Evolutionary conservation across 768 basidiomycete genomes (phyloP), one percentile per base, ranked within the genome.

Genomic region (Amanita inopinata): DNA sequence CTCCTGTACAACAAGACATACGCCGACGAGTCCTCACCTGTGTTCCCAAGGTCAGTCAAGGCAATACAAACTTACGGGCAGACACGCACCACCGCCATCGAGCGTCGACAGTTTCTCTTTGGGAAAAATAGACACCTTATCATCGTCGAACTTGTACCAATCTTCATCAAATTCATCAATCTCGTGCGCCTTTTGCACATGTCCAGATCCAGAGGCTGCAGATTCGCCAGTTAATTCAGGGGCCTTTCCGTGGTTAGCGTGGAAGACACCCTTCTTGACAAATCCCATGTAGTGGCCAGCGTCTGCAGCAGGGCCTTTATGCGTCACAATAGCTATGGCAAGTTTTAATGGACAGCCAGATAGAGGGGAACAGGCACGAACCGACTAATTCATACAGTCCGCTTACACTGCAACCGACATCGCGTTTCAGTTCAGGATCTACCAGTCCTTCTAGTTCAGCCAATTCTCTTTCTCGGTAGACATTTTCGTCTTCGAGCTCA

Each of bases 111-210:
- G 65, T 62, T 90, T 94, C 58, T 92, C 91, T 60, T 73, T 74
- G 1, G 78, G 79, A 60, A 98, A 93, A 41, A 81, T 51, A 12
- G 88, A 83, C 28, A 89, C 93, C 63, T 90, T 94, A 50, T 94
- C 90, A 51, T 97, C 92, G 54, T 97, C 94, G 55, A 93, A 97
- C 64, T 93, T 94, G 66, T 84, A 88, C 94, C 94, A 87, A 55
- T 84, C 83, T 48, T 85, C 82, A 37, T 88, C 80, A 33, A 78
- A 77, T 36, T 80, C 78, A 30, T 74, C 66, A 35, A 67, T 59
- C 44, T 69, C 70, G 24, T 18, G 20, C n/a, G 14, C 8, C 31
- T 34, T 43, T 20, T 35, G 22, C n/a, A 20, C 22, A 19, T 59
- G 53, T 4, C 54, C 53, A 14, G 49, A 45, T 18, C 49, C 45